These are phyloP conservation scores for Lanmaoa rubissima DNA, from an alignment of 768 basidiomycete genomes.

Conservation along the genomic window DNA sequence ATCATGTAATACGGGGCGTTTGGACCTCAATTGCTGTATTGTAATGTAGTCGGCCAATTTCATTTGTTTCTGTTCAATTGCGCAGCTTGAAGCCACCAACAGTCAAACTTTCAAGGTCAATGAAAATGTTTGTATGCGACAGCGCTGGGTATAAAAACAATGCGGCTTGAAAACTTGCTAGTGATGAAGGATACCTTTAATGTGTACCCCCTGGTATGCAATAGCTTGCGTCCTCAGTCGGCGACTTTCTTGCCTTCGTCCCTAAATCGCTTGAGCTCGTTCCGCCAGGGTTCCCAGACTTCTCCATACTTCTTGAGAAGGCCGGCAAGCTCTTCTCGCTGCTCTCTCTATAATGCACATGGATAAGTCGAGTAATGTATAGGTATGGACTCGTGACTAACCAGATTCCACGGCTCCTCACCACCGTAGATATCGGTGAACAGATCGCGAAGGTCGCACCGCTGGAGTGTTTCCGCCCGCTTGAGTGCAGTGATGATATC, in stretches of 20 bases:
- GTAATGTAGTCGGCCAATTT: too few species aligned
- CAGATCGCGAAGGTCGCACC: slow-evolving; percentile 70
- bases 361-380: neutral
- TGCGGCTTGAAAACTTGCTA: neutral
- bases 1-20: slow-evolving; percentile 8
- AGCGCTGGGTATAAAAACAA: neutral
- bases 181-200: neutral
- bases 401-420: slow-evolving; percentile 81
- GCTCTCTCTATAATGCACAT: slow-evolving; percentile 58
- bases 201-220: neutral
- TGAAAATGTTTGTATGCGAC: neutral
- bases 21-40: too few species aligned
- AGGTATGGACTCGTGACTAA: slow-evolving; percentile 38
- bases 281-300: slow-evolving; percentile 84
- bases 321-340: slow-evolving; percentile 70
- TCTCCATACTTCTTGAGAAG: slow-evolving; percentile 83
- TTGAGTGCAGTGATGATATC: slow-evolving; percentile 80
- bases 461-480: slow-evolving; percentile 67
- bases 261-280: slow-evolving; percentile 74
- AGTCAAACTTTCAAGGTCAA: neutral
- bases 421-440: slow-evolving; percentile 89
- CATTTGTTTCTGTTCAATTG: too few species aligned
- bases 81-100: too few species aligned
- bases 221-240: slow-evolving; percentile 19
- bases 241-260: slow-evolving; percentile 63